Base-by-base conservation (phyloP, 2,329 filamentous ascomycete species). In the Xylariaceae sp. region DNA sequence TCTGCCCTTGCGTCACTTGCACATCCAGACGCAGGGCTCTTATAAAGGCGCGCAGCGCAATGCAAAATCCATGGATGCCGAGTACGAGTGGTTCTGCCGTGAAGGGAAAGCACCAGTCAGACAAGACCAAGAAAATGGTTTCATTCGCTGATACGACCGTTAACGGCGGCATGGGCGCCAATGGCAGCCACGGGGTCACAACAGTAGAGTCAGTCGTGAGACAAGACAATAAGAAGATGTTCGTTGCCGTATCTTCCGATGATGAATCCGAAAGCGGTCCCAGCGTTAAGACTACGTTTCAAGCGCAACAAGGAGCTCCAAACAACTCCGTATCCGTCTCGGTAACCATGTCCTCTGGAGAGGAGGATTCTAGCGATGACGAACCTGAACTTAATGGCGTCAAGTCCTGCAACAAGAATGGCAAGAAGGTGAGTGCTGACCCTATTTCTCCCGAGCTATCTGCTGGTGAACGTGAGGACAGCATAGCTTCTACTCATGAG, bases 1-100 rank as follows among this genome's bases (percentile, higher is more conserved):
- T 69, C 35, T 77, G 74, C 55, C 64, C 68, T 39, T 77, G 75
- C 56, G 55, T 59, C 1, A 68, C 69, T 8, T 76, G 74, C 55
- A 64, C 64, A 3, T 55, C 57, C 4, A 68, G 64, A 15, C 69
- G 70, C 50, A 66, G 60, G 58, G 69, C 64, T 51, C 61, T 70
- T 52, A 70, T 67, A 10, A 4, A 70, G 71, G 53, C 67, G 67
- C 62, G 64, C 23, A 30, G 23, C 23, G 23, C 23, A 30, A 30
- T 30, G 23, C 23, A 30, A 30, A 30, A 30, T 30, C 23, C 23
- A 30, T 30, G 23, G 23, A 30, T 30, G 23, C 23, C 23, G 23
- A 30, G 23, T 30, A 30, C 4, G 4, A 30, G 23, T 30, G 23
- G 4, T 30, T 44, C 55, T n/a, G 42, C 48, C 30, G 42, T 59